A percentile compares a stretch with the other conserved stretches of the same genome.
Conservation (phyloP, 73 alveolate species). For the Paramecium octaurelia region DNA sequence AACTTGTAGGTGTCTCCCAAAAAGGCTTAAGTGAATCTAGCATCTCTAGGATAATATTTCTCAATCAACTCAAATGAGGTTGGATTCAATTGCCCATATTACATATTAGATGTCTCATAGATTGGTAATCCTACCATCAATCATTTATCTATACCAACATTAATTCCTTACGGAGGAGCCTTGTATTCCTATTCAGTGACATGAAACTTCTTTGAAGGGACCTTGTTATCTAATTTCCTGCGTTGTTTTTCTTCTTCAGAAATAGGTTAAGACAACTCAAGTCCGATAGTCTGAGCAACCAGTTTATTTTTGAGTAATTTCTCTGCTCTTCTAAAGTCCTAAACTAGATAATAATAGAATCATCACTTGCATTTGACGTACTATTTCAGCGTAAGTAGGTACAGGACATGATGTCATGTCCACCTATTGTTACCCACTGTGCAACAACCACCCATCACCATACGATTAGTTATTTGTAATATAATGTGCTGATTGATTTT, state of each 20-base stretch:
- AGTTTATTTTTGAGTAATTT: slow-evolving; percentile 15
- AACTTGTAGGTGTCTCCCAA: background rate
- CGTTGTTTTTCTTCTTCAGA: slow-evolving; percentile 48
- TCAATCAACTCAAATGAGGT: slow-evolving; percentile 18
- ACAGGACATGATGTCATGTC: background rate
- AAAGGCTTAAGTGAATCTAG: background rate
- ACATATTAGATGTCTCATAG: slow-evolving; percentile 38
- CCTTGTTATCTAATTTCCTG: slow-evolving; percentile 24
- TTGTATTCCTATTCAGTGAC: slow-evolving; percentile 21
- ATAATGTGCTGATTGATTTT: slow-evolving; percentile 24
- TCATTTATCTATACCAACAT: background rate
- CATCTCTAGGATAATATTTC: slow-evolving; percentile 42
- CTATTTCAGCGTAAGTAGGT: slow-evolving; percentile 45
- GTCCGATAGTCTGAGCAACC: slow-evolving; percentile 9
- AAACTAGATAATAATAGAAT: background rate
- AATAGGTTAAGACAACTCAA: background rate
- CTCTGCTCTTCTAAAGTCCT: slow-evolving; percentile 53
- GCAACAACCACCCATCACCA: slow-evolving; percentile 46
- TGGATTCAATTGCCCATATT: slow-evolving; percentile 31
- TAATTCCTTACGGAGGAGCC: background rate
- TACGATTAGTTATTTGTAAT: slow-evolving; percentile 14
- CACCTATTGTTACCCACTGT: slow-evolving; percentile 30
- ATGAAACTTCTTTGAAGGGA: slow-evolving; percentile 35
- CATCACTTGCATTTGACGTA: slow-evolving; percentile 15
- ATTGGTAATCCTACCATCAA: slow-evolving; percentile 22